phyloP scores from a whole-genome alignment of 805 yeast species.

The Yamadazyma endophytica region DNA sequence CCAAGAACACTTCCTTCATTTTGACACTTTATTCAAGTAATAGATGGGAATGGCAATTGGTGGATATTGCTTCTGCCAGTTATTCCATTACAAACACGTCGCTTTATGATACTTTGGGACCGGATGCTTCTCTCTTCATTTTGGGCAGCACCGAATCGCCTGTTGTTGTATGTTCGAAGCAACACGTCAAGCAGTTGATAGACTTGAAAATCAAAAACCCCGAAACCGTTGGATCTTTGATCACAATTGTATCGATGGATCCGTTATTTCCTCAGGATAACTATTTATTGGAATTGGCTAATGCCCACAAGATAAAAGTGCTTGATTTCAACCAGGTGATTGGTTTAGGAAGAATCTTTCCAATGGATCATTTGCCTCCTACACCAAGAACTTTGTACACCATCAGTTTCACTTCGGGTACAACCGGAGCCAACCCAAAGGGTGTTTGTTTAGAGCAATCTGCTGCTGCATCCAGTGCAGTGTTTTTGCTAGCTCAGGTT shows the following conservation, averaged over 20 bases:
- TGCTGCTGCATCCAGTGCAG: conserved; percentile 44
- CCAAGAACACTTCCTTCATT: conserved; percentile 20
- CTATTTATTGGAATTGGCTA: conserved; percentile 18
- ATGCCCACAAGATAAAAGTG: conserved; percentile 19
- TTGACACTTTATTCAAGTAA: conserved; percentile 31
- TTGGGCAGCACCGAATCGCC: conserved; percentile 33
- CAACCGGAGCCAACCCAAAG: conserved; percentile 72
- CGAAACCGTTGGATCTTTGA: conserved; percentile 34
- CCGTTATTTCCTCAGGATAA: conserved; percentile 15
- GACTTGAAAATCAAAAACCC: conserved; percentile 34
- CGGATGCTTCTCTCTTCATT: conserved; percentile 28
- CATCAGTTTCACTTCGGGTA: conserved; percentile 49
- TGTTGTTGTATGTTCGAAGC: conserved; percentile 49
- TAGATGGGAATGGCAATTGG: conserved; percentile 33
- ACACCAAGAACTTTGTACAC: conserved; percentile 32
- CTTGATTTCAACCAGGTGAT: conserved; percentile 30
- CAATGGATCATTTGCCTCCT: conserved; percentile 23
- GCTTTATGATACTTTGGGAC: conserved; percentile 39
- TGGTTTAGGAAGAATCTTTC: conserved; percentile 36
- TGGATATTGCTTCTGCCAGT: conserved; percentile 31
- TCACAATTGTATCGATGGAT: conserved; percentile 56
- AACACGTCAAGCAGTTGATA: conserved; percentile 47
- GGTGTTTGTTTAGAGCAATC: conserved; percentile 60
- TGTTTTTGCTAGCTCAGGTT: conserved; percentile 29
- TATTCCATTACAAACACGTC: conserved; percentile 35